These are phyloP conservation scores for Pachyrhizus erosus DNA, from an alignment of 306 rosid genomes.

Conservation along the genomic window DNA sequence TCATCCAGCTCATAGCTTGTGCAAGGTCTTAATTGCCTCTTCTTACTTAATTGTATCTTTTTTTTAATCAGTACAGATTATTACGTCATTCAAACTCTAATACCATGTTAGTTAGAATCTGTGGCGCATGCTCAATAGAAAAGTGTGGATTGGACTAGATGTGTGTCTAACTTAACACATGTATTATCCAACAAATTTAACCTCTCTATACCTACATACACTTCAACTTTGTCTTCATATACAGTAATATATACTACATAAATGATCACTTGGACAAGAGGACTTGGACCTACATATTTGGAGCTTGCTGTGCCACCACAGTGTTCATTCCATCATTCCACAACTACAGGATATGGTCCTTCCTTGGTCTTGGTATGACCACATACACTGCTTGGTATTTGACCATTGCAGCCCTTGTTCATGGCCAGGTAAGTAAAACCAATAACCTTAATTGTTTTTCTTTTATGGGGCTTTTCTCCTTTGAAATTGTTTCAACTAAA, in stretches of 20 bases:
- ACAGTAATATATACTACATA: conserved; percentile 84
- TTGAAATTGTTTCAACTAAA: conserved; percentile 4
- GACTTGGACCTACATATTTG: conserved; percentile 91
- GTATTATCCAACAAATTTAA: background rate
- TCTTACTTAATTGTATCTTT: background rate
- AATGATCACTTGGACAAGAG: conserved; percentile 83
- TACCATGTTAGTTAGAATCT: background rate
- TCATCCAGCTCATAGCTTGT: conserved; percentile 90
- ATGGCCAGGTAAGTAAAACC: conserved; percentile 68
- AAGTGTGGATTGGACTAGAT: background rate
- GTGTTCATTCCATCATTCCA: conserved; percentile 92
- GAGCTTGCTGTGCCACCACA: conserved; percentile 93
- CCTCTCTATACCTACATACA: background rate
- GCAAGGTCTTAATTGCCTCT: conserved; percentile 65
- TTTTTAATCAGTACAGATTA: background rate
- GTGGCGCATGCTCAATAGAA: background rate
- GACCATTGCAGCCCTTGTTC: conserved; percentile 75
- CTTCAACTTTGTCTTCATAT: background rate
- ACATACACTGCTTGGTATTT: conserved; percentile 92
- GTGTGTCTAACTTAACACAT: background rate
- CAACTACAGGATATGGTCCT: conserved; percentile 93
- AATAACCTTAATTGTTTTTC: conserved; percentile 7
- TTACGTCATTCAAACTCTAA: background rate
- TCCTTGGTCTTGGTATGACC: conserved; percentile 94
- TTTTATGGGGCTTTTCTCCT: background rate